A percentile compares a stretch with the other conserved stretches of the same genome.
phyloP scores from a whole-genome alignment of 768 basidiomycete species.

The Omphalotus guepiniiformis region DNA sequence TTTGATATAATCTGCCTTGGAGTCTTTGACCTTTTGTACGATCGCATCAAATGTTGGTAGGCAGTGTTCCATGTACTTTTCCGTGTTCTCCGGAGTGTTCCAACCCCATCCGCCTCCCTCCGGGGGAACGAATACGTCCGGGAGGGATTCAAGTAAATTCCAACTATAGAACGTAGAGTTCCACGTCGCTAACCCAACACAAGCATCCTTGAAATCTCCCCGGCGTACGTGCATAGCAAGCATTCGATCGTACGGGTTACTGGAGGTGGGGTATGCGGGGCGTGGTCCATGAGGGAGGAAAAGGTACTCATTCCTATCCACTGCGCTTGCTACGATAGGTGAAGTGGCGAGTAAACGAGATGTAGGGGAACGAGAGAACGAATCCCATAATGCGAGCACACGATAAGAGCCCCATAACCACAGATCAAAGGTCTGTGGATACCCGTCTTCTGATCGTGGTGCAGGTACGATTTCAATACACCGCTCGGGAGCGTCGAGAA shows the following conservation, averaged over 20 bases:
- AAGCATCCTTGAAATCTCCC: constrained; percentile 44
- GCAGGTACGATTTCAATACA: constrained; percentile 41
- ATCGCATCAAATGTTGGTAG: constrained; percentile 38
- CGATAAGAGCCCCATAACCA: constrained; percentile 36
- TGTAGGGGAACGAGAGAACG: constrained; percentile 37
- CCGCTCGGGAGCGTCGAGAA: constrained; percentile 35
- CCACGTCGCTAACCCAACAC: constrained; percentile 35
- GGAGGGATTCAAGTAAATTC: constrained; percentile 41
- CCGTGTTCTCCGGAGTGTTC: constrained; percentile 38
- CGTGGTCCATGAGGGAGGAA: constrained; percentile 29
- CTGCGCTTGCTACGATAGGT: constrained; percentile 32
- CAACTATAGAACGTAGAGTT: constrained; percentile 45
- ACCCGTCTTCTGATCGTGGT: constrained; percentile 31
- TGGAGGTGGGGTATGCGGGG: constrained; percentile 21
- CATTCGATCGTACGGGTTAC: constrained; percentile 38
- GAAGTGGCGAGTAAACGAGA: constrained; percentile 39
- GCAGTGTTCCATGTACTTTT: constrained; percentile 41
- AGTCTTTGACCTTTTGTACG: constrained; percentile 34
- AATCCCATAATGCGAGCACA: constrained; percentile 31
- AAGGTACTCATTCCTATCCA: constrained; percentile 33
- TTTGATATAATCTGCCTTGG: constrained; percentile 31
- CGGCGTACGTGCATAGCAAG: constrained; percentile 50
- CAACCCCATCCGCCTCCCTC: constrained; percentile 28
- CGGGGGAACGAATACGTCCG: constrained; percentile 40
- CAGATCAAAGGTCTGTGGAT: constrained; percentile 42